A percentile compares a stretch with the other conserved stretches of the same genome.
Conservation (phyloP, 495 filamentous ascomycete genomes). For the Penicillium cinerascens region DNA sequence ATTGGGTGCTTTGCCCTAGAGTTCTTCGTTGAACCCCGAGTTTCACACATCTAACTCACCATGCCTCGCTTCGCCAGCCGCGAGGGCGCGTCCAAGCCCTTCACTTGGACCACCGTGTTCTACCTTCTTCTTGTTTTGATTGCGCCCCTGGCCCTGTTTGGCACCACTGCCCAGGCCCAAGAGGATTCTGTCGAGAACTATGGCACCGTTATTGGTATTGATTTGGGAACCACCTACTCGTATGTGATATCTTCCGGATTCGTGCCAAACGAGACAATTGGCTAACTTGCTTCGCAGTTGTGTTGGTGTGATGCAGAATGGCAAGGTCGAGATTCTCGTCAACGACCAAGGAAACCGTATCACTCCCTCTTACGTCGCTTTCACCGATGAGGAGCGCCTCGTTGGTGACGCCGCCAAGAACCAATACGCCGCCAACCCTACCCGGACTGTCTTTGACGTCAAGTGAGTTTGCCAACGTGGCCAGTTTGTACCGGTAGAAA, state of each 20-base stretch:
- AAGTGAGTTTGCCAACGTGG: constrained; percentile 59
- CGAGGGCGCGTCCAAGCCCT: constrained; percentile 46
- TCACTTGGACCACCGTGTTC: constrained; percentile 69
- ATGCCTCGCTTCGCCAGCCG: constrained; percentile 49
- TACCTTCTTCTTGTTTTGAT: constrained; percentile 83
- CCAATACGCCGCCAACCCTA: constrained; percentile 92
- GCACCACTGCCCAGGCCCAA: constrained; percentile 64
- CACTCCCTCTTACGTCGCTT: constrained; percentile 97
- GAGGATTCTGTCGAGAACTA: constrained; percentile 71
- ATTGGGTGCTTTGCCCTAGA: constrained; percentile 3
- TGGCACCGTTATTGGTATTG: constrained; percentile 89
- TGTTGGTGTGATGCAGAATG: constrained; percentile 98
- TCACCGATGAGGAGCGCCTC: constrained; percentile 94
- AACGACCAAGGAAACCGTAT: constrained; percentile 99
- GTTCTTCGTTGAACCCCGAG: constrained; percentile 1
- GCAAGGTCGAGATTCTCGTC: constrained; percentile 95
- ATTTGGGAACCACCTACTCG: constrained; percentile 98
- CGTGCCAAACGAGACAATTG: background rate
- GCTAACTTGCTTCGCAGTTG: constrained; percentile 47
- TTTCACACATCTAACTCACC: constrained; percentile 19
- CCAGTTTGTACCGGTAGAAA: background rate
- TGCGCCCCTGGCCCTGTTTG: constrained; percentile 69
- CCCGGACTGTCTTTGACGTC: constrained; percentile 85
- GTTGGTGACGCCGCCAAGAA: constrained; percentile 99
- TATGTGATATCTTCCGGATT: constrained; percentile 21